phyloP scores from a whole-genome alignment of 768 basidiomycete species.

The Collybia sordida region DNA sequence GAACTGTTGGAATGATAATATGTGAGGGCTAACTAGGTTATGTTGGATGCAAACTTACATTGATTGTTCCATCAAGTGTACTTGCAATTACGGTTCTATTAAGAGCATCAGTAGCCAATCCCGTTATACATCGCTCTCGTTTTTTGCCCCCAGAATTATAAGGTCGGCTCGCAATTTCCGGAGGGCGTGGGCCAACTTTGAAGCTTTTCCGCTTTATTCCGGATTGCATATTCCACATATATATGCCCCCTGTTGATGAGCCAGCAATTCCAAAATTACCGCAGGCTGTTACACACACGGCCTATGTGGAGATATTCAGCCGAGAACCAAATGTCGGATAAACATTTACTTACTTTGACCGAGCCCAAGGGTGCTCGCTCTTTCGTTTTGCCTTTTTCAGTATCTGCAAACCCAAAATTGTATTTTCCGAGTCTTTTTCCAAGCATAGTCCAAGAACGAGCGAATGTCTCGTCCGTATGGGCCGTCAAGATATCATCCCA shows the following conservation, averaged over 20 bases:
- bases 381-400: conserved; percentile 47
- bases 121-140: conserved; percentile 65
- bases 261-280: conserved; percentile 93
- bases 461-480: conserved; percentile 79
- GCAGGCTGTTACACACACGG: conserved; percentile 89
- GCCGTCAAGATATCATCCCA: conserved; percentile 98
- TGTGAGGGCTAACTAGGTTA: too few relatives aligned
- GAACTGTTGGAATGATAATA: conserved; percentile 54
- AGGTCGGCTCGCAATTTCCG: conserved; percentile 47
- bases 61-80: conserved; percentile 86
- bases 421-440: conserved; percentile 82
- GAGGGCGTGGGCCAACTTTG: conserved; percentile 61
- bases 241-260: conserved; percentile 74
- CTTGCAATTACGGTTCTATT: conserved; percentile 80
- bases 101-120: conserved; percentile 82
- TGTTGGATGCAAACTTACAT: conserved; percentile 50
- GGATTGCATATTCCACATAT: conserved; percentile 98
- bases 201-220: conserved; percentile 84
- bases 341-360: conserved; percentile 58
- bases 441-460: conserved; percentile 85
- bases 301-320: conserved; percentile 34
- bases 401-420: conserved; percentile 59
- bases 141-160: conserved; percentile 36
- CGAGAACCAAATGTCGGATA: not conserved
- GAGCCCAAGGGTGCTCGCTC: conserved; percentile 48